Evolutionary conservation across 2,329 filamentous ascomycete species (phyloP).

Genomic region (Aspergillus caelatus): DNA sequence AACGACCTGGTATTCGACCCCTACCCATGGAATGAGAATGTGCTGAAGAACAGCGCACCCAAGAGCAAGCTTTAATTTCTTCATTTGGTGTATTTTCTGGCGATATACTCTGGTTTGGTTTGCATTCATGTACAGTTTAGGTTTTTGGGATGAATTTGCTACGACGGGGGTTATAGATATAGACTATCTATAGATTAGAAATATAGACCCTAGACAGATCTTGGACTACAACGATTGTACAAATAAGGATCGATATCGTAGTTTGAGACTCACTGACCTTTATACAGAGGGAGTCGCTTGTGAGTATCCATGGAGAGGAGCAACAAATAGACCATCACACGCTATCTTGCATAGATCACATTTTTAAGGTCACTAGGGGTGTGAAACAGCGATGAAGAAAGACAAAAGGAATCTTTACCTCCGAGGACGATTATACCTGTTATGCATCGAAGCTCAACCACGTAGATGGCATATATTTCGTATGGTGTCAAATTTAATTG

Average conservation of each 20-base stretch:
- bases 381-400: not conserved
- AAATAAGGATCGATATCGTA: no score
- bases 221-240: not conserved
- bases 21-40: slow-evolving; percentile 63
- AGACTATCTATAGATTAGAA: slow-evolving; percentile 7
- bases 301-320: no score
- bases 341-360: no score
- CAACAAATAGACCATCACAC: no score
- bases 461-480: rapidly evolving
- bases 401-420: not conserved
- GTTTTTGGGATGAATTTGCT: not conserved
- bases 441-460: not conserved
- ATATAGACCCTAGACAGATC: not conserved
- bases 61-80: slow-evolving; percentile 42
- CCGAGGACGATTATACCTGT: not conserved
- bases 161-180: slow-evolving; percentile 4
- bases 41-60: slow-evolving; percentile 59
- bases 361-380: no score
- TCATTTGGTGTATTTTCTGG: not conserved
- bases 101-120: not conserved
- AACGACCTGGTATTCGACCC: slow-evolving; percentile 73
- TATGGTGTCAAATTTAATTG: not conserved
- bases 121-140: slow-evolving; percentile 5
- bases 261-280: no score
- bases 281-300: no score